Evolutionary conservation across 2,329 filamentous ascomycete species (phyloP), one percentile per base, ranked within the genome.

Genomic region (Fusarium bulbicola): DNA sequence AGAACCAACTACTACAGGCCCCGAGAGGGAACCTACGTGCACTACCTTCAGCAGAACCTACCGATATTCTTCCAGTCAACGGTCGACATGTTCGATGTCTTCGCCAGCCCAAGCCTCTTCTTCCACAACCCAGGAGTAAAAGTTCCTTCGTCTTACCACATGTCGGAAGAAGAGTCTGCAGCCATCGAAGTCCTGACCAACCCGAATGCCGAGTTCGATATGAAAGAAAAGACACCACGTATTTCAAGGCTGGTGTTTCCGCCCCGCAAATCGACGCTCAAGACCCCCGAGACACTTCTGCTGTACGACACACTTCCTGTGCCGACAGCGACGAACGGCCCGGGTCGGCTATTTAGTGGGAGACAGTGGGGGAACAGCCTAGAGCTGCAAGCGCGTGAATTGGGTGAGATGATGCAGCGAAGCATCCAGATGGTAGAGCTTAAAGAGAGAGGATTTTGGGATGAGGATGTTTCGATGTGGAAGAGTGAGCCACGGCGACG

Each of bases 31-130:
- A 80, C 83, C 5, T 79, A 82, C 59, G 76, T 86, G 36, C 77
- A 81, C 20, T 65, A 79, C 43, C 68, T 88, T 32, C 79, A 82
- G 43, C 71, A 80, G 12, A 79, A 80, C 37, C 68, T 84, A 34
- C 78, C 81, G 0, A 68, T 65, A 9, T 81, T 90, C n/a, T 92
- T 92, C 75, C 70, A 73, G 15, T 74, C 71, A 1, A 88, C 89
- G 0, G 77, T 77, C 2, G 79, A 86, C 65, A 78, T 90, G 36
- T 91, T 92, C 68, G 90, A 92, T 72, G 80, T 87, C 1, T 92
- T 91, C 77, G 88, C 85, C 10, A 90, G 88, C 66, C 85, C 90
- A 1, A 83, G 84, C 58, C 82, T 91, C 3, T 87, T 91, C 75
- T 91, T 92, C 74, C 87, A 87, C 57, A 86, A 84, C 1, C 79